These are phyloP conservation scores for Zygnema cylindricum DNA, from an alignment of 139 green algal species.

Conservation along the genomic window DNA sequence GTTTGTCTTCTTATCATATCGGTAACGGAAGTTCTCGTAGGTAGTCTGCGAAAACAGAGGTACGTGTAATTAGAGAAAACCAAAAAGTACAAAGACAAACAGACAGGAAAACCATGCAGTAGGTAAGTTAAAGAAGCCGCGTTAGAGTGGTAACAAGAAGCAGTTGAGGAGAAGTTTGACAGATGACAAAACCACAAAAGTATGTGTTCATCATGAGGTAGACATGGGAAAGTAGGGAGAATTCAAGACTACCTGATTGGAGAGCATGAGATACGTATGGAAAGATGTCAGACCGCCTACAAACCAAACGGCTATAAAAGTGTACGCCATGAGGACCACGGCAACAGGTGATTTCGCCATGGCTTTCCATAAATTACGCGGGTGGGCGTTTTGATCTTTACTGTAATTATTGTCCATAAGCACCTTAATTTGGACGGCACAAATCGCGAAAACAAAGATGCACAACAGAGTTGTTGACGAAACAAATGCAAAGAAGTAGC, in stretches of 20 bases:
- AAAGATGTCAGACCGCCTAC: slow-evolving; percentile 90
- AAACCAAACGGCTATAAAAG: slow-evolving; percentile 78
- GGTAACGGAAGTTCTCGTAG: slow-evolving; percentile 96
- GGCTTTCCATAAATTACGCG: slow-evolving; percentile 34
- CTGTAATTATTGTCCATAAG: slow-evolving; percentile 48
- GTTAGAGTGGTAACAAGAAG: too few relatives aligned
- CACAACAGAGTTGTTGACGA: slow-evolving; percentile 82
- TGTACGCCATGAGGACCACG: slow-evolving; percentile 69
- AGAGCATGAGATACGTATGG: slow-evolving; percentile 85
- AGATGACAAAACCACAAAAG: too few relatives aligned
- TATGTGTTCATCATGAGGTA: too few relatives aligned
- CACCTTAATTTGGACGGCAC: slow-evolving; percentile 62
- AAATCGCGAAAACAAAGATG: slow-evolving; percentile 80
- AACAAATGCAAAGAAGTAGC: slow-evolving; percentile 95
- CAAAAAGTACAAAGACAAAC: too few relatives aligned
- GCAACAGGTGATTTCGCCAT: slow-evolving; percentile 67
- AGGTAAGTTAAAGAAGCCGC: too few relatives aligned
- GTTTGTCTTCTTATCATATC: slow-evolving; percentile 69
- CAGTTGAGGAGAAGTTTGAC: too few relatives aligned
- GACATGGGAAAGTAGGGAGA: too few relatives aligned
- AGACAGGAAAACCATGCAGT: too few relatives aligned
- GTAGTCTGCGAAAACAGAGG: slow-evolving; percentile 92
- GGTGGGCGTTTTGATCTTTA: background rate
- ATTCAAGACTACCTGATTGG: slow-evolving; percentile 74
- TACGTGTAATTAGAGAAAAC: too few relatives aligned